Conservation (phyloP, 768 basidiomycete species). For the Lyophyllum decastes region DNA sequence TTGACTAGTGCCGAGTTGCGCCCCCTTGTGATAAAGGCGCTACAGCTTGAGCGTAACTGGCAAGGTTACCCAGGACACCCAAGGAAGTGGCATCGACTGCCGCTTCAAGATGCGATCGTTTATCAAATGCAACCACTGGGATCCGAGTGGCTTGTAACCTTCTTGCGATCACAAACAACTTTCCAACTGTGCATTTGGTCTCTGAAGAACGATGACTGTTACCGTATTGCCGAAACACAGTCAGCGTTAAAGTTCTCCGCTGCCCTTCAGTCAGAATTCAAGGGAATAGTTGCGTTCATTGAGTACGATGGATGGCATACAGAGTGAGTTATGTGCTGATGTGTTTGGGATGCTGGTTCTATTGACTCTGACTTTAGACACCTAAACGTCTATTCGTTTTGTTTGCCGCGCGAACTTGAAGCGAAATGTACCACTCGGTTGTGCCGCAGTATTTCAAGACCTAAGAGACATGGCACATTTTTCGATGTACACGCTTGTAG, state of each 20-base stretch:
- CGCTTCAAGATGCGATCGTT: constrained; percentile 39
- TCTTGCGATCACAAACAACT: constrained; percentile 29
- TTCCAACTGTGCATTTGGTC: constrained; percentile 49
- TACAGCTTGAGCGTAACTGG: constrained; percentile 57
- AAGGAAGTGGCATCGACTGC: constrained; percentile 36
- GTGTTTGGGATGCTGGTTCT: background rate
- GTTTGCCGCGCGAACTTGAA: constrained; percentile 15
- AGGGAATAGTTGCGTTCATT: constrained; percentile 11
- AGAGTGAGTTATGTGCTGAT: constrained; percentile 3
- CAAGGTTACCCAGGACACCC: constrained; percentile 34
- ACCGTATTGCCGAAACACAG: constrained; percentile 29
- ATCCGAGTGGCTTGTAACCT: constrained; percentile 49
- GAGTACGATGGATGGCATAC: constrained; percentile 10
- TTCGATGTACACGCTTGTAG: constrained; percentile 26
- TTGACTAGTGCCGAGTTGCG: constrained; percentile 44
- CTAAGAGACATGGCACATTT: constrained; percentile 20
- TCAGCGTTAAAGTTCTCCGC: constrained; percentile 35
- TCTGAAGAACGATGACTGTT: constrained; percentile 27
- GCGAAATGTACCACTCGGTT: constrained; percentile 6
- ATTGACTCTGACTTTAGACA: constrained; percentile 3
- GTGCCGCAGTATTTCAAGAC: constrained; percentile 14
- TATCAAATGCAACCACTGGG: constrained; percentile 49
- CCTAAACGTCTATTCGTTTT: constrained; percentile 23
- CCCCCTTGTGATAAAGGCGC: constrained; percentile 38
- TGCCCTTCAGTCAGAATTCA: constrained; percentile 22